Evolutionary conservation across 352 stramenopile species (phyloP).

Genomic region (Globisporangium okanoganense): DNA sequence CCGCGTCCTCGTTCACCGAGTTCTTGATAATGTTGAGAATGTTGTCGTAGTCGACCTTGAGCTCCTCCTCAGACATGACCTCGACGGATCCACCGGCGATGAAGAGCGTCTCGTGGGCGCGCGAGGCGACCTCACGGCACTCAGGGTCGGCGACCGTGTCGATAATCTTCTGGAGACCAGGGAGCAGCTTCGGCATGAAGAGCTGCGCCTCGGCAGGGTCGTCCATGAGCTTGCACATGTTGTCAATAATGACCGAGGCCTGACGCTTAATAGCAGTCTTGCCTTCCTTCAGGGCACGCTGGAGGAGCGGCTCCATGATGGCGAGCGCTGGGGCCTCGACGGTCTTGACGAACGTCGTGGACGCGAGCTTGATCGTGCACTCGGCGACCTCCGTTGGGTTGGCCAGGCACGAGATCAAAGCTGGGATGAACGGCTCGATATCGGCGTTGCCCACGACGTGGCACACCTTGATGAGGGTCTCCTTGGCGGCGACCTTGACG

Average conservation of each 20-base stretch:
- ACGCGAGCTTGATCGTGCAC: conserved; percentile 98
- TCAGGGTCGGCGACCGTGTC: conserved; percentile 96
- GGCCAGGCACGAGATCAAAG: conserved; percentile 96
- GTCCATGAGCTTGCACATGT: conserved; percentile 99
- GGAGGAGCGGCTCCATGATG: conserved; percentile 96
- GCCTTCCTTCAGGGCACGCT: conserved; percentile 94
- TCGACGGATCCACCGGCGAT: conserved; percentile 92
- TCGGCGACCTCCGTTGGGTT: conserved; percentile 97
- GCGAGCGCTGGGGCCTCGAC: conserved; percentile 95
- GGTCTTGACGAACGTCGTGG: conserved; percentile 99
- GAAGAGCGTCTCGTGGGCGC: conserved; percentile 93
- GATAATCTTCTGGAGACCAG: conserved; percentile 96
- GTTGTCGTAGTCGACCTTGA: conserved; percentile 91
- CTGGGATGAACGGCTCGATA: conserved; percentile 98
- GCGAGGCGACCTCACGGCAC: conserved; percentile 94
- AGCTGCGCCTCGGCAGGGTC: conserved; percentile 95
- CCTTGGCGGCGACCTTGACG: conserved; percentile 93
- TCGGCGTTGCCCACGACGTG: conserved; percentile 98
- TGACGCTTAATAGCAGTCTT: conserved; percentile 97
- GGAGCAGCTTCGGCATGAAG: conserved; percentile 97
- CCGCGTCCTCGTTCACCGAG: conserved; percentile 72
- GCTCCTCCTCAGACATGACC: conserved; percentile 80
- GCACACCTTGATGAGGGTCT: conserved; percentile 94
- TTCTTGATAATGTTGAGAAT: conserved; percentile 74
- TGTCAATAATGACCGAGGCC: conserved; percentile 98